Evolutionary conservation across 1,284 basidiomycete species (phyloP).

Genomic region (Boletus sp.): DNA sequence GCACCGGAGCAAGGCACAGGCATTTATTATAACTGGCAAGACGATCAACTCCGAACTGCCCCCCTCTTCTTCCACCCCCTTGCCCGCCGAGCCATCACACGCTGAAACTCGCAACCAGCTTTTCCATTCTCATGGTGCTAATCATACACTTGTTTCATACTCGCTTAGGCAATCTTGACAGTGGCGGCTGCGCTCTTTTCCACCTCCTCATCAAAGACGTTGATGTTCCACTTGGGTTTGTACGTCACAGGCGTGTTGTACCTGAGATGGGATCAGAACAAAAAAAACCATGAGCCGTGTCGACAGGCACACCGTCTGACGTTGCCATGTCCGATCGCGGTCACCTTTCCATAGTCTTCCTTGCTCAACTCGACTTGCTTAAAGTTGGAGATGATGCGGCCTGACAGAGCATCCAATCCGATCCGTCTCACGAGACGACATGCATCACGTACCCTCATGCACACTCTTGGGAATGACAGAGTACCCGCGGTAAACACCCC

Average conservation of each 20-base stretch:
- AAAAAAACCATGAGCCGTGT: neutral
- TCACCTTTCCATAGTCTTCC: slow-evolving; percentile 59
- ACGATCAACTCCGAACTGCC: neutral
- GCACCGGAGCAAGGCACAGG: neutral
- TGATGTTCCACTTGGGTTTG: slow-evolving; percentile 61
- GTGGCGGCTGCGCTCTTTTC: slow-evolving; percentile 51
- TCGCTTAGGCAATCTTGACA: slow-evolving; percentile 40
- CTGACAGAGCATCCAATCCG: slow-evolving; percentile 15
- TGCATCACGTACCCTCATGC: slow-evolving; percentile 35
- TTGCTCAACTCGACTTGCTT: slow-evolving; percentile 59
- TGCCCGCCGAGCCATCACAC: too few relatives aligned
- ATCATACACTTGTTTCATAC: slow-evolving; percentile 12
- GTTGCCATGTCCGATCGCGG: slow-evolving; percentile 51
- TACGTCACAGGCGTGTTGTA: slow-evolving; percentile 68
- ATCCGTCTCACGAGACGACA: neutral
- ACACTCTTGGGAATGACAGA: slow-evolving; percentile 75
- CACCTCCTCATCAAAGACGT: slow-evolving; percentile 59
- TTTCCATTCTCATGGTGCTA: neutral
- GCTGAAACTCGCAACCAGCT: neutral
- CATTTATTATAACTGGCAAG: neutral
- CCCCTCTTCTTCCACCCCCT: too few relatives aligned
- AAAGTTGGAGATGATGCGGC: slow-evolving; percentile 67
- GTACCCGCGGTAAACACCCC: slow-evolving; percentile 62
- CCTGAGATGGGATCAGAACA: slow-evolving; percentile 28
- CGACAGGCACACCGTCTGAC: slow-evolving; percentile 40